Conservation (phyloP, 768 basidiomycete species). For the Phylloporus sp. region DNA sequence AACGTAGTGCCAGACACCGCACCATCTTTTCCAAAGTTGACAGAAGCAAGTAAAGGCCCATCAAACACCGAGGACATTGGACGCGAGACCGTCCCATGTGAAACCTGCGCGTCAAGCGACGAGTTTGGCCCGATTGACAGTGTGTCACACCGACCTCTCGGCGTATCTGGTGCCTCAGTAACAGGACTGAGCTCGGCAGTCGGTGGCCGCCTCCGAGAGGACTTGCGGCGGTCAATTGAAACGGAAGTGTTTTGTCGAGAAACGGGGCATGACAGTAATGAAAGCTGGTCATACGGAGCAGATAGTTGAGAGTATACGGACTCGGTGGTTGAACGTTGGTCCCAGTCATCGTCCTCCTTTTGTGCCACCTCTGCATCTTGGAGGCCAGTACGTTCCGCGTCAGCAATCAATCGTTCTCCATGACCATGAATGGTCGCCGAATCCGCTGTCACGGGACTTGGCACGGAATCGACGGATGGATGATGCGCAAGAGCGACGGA, state of each 20-base stretch:
- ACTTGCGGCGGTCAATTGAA: conserved; percentile 5
- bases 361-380: conserved; percentile 9
- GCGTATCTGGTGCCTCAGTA: conserved; percentile 13
- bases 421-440: conserved; percentile 1
- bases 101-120: conserved; percentile 8
- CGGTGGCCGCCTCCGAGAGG: conserved; percentile 8
- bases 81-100: conserved; percentile 7
- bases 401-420: conserved; percentile 12
- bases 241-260: conserved; percentile 1
- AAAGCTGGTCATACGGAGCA: conserved; percentile 14
- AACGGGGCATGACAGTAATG: background rate
- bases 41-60: conserved; percentile 25
- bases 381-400: conserved; percentile 13
- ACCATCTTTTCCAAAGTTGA: conserved; percentile 22
- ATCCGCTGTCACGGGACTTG: conserved; percentile 5
- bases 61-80: conserved; percentile 8
- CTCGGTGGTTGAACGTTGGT: background rate
- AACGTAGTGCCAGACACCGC: conserved; percentile 11
- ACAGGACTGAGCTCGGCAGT: conserved; percentile 16
- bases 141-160: background rate
- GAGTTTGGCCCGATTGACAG: conserved; percentile 4
- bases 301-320: conserved; percentile 27
- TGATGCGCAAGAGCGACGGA: background rate
- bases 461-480: conserved; percentile 1
- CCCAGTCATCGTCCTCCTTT: conserved; percentile 2